phyloP scores from a whole-genome alignment of 108 stramenopile genomes.

The Skeletonema tropicum region DNA sequence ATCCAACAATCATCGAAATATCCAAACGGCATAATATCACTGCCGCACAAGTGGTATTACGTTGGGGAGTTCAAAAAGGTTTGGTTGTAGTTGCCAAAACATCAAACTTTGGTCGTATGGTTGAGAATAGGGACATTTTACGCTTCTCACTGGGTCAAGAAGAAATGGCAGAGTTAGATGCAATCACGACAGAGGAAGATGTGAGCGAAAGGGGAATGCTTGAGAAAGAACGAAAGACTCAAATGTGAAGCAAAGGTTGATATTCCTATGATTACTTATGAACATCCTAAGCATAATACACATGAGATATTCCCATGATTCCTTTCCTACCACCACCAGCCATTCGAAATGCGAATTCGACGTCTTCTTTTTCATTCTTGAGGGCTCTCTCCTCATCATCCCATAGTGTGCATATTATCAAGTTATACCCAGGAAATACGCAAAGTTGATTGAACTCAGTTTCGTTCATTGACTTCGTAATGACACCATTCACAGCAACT shows the following conservation, averaged over 20 bases:
- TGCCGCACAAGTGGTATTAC: conserved; percentile 55
- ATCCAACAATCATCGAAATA: conserved; percentile 12
- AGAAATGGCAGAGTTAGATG: conserved; percentile 36
- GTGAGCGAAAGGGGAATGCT: conserved; percentile 35
- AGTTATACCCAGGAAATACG: conserved; percentile 22
- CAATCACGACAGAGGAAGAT: conserved; percentile 26
- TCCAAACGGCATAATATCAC: conserved; percentile 27
- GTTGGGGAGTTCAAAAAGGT: conserved; percentile 61
- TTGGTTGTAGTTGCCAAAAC: conserved; percentile 44
- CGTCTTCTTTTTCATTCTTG: conserved; percentile 28
- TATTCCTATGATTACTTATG: neutral
- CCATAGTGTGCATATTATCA: conserved; percentile 25
- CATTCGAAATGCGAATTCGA: conserved; percentile 52
- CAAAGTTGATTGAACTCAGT: conserved; percentile 18
- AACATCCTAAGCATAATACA: conserved; percentile 46
- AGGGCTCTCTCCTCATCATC: conserved; percentile 31
- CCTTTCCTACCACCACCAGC: conserved; percentile 31
- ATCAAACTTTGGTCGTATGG: conserved; percentile 29
- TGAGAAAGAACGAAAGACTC: conserved; percentile 44
- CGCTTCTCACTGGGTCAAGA: conserved; percentile 15
- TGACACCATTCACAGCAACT: conserved; percentile 50
- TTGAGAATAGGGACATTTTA: conserved; percentile 39
- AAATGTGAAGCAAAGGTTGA: conserved; percentile 11
- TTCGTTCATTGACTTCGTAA: conserved; percentile 15
- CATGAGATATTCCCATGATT: conserved; percentile 38